Conservation (phyloP, 495 filamentous ascomycete genomes). For the Chaetomium tenue region DNA sequence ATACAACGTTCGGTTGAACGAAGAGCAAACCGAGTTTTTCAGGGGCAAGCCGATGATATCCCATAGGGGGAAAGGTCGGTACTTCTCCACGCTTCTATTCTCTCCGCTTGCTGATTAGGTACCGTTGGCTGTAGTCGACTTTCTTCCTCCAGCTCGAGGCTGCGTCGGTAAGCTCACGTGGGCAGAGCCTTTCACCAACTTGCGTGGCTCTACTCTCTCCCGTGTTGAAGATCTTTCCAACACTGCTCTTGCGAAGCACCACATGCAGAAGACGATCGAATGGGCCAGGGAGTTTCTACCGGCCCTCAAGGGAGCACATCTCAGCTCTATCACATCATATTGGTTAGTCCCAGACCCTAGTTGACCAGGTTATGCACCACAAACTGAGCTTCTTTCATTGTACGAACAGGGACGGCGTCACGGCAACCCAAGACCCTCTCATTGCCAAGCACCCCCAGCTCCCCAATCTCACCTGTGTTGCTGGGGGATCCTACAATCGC, state of each 20-base stretch:
- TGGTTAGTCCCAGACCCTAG: not conserved
- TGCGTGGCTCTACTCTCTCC: not conserved
- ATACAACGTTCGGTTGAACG: not conserved
- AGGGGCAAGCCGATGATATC: not conserved
- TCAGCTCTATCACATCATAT: not conserved
- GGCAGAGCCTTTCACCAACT: conserved; percentile 6
- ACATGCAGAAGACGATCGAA: not conserved
- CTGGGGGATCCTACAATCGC: conserved; percentile 5
- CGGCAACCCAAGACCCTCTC: conserved; percentile 3
- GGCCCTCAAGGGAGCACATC: not conserved
- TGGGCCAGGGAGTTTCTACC: not conserved
- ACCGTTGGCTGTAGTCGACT: not conserved
- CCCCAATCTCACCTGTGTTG: not conserved
- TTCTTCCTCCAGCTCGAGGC: not conserved
- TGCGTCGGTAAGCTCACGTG: not conserved
- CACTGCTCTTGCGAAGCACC: not conserved
- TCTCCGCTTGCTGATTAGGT: conserved; percentile 4
- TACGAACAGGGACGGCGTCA: conserved; percentile 8
- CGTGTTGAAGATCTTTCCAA: conserved; percentile 4
- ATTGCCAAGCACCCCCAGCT: conserved; percentile 4
- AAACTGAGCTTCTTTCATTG: not conserved
- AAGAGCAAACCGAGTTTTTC: conserved; percentile 5
- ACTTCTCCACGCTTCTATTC: not conserved
- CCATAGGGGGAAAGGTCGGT: conserved; percentile 1
- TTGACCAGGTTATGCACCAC: not conserved